phyloP scores from a whole-genome alignment of 2,329 filamentous ascomycete species.

The Bipolaris zeicola region DNA sequence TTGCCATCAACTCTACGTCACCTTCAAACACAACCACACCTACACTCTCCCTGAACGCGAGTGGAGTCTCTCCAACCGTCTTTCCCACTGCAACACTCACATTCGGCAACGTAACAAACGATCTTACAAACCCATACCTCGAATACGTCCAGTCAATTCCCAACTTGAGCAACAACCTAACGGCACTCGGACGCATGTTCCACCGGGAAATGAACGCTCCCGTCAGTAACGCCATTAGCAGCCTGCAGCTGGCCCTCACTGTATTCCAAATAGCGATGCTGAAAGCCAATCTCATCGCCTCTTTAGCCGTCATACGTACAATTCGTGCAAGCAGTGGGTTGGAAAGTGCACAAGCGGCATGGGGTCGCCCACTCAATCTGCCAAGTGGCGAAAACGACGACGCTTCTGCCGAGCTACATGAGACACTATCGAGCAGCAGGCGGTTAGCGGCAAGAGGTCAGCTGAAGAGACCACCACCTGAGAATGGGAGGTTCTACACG shows the following conservation, averaged over 20 bases:
- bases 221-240: conserved; percentile 38
- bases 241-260: conserved; percentile 37
- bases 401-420: neutral
- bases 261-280: conserved; percentile 40
- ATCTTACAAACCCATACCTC: conserved; percentile 33
- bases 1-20: conserved; percentile 14
- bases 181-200: conserved; percentile 40
- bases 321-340: conserved; percentile 43
- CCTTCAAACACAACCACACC: conserved; percentile 12
- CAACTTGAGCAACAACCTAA: conserved; percentile 37
- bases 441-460: neutral
- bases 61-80: conserved; percentile 17
- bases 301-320: conserved; percentile 39
- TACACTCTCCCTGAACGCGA: conserved; percentile 26
- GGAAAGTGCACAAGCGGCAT: conserved; percentile 40
- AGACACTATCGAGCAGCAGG: neutral
- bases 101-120: conserved; percentile 20
- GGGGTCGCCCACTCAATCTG: conserved; percentile 41
- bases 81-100: conserved; percentile 19
- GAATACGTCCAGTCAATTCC: conserved; percentile 40
- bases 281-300: conserved; percentile 30
- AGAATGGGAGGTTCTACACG: conserved; percentile 27
- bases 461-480: conserved; percentile 11
- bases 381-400: conserved; percentile 23
- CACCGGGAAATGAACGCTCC: conserved; percentile 48